Base-by-base conservation (phyloP, 306 rosid species). In the Parietaria judaica region DNA sequence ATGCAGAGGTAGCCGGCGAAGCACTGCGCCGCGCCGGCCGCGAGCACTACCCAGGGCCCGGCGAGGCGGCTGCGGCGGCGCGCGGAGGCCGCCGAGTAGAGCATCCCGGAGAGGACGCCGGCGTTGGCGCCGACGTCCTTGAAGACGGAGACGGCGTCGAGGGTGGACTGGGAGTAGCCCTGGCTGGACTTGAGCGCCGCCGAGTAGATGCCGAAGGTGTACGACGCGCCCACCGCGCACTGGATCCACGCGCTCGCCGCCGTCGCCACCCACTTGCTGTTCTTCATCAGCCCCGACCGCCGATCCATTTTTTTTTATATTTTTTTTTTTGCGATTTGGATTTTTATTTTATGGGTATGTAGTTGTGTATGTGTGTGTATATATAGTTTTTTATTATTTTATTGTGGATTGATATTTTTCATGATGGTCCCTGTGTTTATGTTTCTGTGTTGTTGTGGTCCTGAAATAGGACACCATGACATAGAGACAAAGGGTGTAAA, bases 101-200 rank as follows among this genome's bases (percentile, higher is more conserved):
- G 90, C 51, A 92, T 66, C 35, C 99, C 97, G 12, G 99, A 78
- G 56, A 92, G 72, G 54, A 84, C 38, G 45, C 99, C 99, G 36
- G 80, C 86, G 78, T 86, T 92, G 44, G 90, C 95, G 2, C 96
- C 99, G 54, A 92, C 81, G 77, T 92, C 99, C 31, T 92, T 88
- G 94, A 92, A 92, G 63, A 92, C 94, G n/a, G 97, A 88, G 15
- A 92, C 94, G 31, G 95, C 82, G 72, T 88, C 95, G 63, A 92
- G 94, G 2, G 96, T 88, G 41, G 90, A 92, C 74, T 92, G 99
- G 41, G 83, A 82, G 68, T 92, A 92, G 50, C 76, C 75, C 41
- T 92, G 96, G 12, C 78, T 56, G 11, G 97, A 79, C 63, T 92
- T 92, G 66, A 92, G 88, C 0, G 70, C 75, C 0, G 94, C 55